Evolutionary conservation across 495 filamentous ascomycete species (phyloP), one percentile per base, ranked within the genome.

Genomic region (Ramalina intermedia): DNA sequence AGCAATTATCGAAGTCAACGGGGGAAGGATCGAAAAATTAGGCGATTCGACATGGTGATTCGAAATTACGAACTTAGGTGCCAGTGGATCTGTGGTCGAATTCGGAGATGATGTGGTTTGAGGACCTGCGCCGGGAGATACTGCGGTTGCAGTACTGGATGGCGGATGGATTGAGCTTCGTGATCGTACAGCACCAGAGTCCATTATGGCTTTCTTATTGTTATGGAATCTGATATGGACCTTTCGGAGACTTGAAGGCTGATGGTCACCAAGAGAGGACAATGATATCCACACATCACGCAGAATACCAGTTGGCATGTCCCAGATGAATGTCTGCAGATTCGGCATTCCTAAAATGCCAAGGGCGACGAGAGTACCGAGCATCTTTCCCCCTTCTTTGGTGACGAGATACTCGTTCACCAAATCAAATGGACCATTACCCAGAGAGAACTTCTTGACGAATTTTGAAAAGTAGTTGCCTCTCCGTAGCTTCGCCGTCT

Each of bases 191-290:
- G 59, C 41, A 12, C 43, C 56, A 21, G 56, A 39, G 21, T 46
- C 40, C 38, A 37, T 23, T 5, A 55, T 41, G 17, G 56, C 50
- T 8, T 50, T 46, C 26, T 48, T 23, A 57, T 89, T 94, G 58
- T 94, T 84, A 61, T 95, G 89, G 80, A 87, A 93, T 40, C 89
- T 76, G 26, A 96, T 75, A 83, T 87, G 93, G 23, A 96, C 71
- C 37, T 79, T 78, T 47, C 85, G 81, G 49, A 95, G 64, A 8
- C 82, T 81, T 56, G 81, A 78, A 23, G 81, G 70, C 44, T 74
- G 67, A 14, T 72, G 66, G 54, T 81, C 74, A 24, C 79, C 80
- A 20, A 91, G 68, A 0, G 83, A 90, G 0, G 81, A 73, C 37
- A 96, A 71, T 20, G 90, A 81, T 57, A 87, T 74, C 74, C 90